Percentiles rank a stretch among this genome's conserved stretches.
Conservation (phyloP, 768 basidiomycete genomes). For the Bullera alba region DNA sequence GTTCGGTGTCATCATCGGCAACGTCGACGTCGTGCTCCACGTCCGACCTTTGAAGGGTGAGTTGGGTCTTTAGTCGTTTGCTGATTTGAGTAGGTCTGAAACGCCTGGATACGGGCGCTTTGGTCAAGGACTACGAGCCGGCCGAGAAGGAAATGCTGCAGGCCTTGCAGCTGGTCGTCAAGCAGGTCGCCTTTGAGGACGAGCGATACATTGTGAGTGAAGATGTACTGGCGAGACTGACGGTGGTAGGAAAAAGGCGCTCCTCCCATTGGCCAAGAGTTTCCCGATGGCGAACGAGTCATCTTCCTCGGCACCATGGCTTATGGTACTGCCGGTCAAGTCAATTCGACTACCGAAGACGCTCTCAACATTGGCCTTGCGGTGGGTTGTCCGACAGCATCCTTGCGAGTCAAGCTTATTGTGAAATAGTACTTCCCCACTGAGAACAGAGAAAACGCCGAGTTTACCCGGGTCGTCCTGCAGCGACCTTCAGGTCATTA, state of each 20-base stretch:
- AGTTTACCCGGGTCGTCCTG: constrained; percentile 64
- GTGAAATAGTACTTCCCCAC: constrained; percentile 71
- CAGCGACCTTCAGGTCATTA: constrained; percentile 56
- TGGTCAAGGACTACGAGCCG: constrained; percentile 90
- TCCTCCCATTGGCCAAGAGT: constrained; percentile 76
- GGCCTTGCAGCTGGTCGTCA: constrained; percentile 77
- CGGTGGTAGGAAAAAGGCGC: constrained; percentile 62
- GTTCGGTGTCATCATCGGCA: constrained; percentile 75
- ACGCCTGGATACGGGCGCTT: constrained; percentile 76
- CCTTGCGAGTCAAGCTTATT: not conserved
- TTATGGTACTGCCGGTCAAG: constrained; percentile 92
- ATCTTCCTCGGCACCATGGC: constrained; percentile 94
- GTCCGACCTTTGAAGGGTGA: constrained; percentile 84
- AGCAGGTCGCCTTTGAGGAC: constrained; percentile 77
- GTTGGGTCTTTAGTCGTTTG: constrained; percentile 5
- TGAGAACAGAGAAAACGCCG: constrained; percentile 69
- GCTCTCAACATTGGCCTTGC: constrained; percentile 76
- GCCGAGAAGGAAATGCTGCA: constrained; percentile 74
- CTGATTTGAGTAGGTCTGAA: constrained; percentile 61
- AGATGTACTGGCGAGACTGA: constrained; percentile 4
- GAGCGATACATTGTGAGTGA: constrained; percentile 52
- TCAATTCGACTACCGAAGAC: constrained; percentile 62
- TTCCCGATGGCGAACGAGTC: constrained; percentile 79
- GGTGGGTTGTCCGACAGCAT: constrained; percentile 49
- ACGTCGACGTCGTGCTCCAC: constrained; percentile 73